Evolutionary conservation across 2,329 filamentous ascomycete genomes (phyloP).

Genomic region (Simplicillium sp.): DNA sequence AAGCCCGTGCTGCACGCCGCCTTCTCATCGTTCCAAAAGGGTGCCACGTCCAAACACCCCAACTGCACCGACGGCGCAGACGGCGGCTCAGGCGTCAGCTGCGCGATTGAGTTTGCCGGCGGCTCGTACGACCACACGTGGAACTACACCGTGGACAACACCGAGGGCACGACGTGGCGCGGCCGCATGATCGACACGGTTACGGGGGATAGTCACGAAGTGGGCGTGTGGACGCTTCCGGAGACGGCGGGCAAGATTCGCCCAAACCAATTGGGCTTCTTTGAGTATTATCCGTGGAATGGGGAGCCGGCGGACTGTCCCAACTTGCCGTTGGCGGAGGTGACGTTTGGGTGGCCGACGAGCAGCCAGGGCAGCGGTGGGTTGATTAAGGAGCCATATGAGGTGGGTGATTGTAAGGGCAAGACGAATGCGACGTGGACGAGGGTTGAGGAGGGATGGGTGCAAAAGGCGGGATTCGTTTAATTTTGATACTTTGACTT

Average conservation of each 20-base stretch:
- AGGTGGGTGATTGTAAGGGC: no score
- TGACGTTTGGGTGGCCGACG: no score
- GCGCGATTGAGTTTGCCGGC: slow-evolving; percentile 9
- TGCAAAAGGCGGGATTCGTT: no score
- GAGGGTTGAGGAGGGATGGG: no score
- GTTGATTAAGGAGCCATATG: no score
- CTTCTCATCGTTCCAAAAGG: slow-evolving; percentile 13
- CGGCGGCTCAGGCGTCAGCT: slow-evolving; percentile 14
- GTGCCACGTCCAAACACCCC: slow-evolving; percentile 7
- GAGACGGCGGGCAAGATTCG: slow-evolving; percentile 9
- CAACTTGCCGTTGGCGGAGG: no score
- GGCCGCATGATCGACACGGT: slow-evolving; percentile 11
- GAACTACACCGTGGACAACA: slow-evolving; percentile 10
- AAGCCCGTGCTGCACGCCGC: slow-evolving; percentile 10
- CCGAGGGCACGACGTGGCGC: slow-evolving; percentile 11
- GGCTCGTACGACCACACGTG: slow-evolving; percentile 11
- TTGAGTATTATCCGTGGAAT: slow-evolving; percentile 14
- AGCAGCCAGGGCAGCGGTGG: no score
- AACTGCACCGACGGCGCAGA: slow-evolving; percentile 16
- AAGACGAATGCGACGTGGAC: no score
- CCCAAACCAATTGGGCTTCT: slow-evolving; percentile 10
- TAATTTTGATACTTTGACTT: no score
- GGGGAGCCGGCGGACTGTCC: not conserved
- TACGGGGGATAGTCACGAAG: slow-evolving; percentile 4
- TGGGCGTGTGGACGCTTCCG: slow-evolving; percentile 14